Percentiles rank a stretch among this genome's conserved stretches.
Evolutionary conservation across 2,329 filamentous ascomycete genomes (phyloP).

Genomic region (Cladosporium sp.): DNA sequence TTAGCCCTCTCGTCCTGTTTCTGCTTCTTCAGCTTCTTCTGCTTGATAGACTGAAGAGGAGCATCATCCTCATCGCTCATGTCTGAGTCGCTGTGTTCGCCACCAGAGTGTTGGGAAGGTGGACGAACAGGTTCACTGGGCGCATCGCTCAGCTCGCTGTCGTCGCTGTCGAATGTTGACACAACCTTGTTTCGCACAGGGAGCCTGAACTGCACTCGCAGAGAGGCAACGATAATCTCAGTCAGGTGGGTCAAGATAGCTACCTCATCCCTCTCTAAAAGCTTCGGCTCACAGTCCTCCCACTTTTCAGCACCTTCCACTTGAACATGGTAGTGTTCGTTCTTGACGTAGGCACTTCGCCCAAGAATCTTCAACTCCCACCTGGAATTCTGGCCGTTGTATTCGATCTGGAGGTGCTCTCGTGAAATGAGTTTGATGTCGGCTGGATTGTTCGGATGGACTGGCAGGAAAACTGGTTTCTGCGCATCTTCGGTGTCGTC

Average conservation of each 20-base stretch:
- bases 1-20: conserved; percentile 31
- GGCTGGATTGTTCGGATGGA: conserved; percentile 68
- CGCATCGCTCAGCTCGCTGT: conserved; percentile 17
- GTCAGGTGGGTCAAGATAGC: conserved; percentile 65
- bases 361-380: conserved; percentile 68
- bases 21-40: conserved; percentile 35
- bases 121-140: conserved; percentile 26
- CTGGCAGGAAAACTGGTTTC: conserved; percentile 65
- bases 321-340: conserved; percentile 43
- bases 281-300: conserved; percentile 18
- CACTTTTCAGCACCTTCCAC: conserved; percentile 16
- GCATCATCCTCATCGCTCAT: conserved; percentile 51
- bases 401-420: conserved; percentile 72
- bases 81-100: conserved; percentile 47
- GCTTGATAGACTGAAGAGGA: conserved; percentile 26
- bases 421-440: conserved; percentile 74
- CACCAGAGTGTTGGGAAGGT: conserved; percentile 57
- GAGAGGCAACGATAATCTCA: conserved; percentile 70
- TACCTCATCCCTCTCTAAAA: conserved; percentile 46
- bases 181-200: conserved; percentile 61
- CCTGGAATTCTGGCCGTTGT: conserved; percentile 62
- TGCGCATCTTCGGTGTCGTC: conserved; percentile 37
- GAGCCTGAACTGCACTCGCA: conserved; percentile 68
- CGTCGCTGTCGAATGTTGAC: conserved; percentile 22
- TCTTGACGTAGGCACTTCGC: conserved; percentile 71